Conservation (phyloP, 495 filamentous ascomycete species). For the Lophiostoma macrostomum region DNA sequence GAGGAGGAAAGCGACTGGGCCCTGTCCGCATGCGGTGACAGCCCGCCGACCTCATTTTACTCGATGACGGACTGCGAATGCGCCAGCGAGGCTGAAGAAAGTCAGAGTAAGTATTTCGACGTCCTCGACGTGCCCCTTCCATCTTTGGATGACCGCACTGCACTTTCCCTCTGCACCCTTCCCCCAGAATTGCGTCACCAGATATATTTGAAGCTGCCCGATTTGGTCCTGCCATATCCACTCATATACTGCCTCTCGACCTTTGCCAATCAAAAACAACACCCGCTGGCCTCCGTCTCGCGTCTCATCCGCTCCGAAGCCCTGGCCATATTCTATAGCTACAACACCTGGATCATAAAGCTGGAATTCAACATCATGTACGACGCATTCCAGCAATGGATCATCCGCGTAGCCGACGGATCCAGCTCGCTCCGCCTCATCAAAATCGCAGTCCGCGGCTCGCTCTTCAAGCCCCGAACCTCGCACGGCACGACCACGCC, state of each 20-base stretch:
- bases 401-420: slow-evolving; percentile 17
- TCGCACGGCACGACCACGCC: not conserved
- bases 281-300: slow-evolving; percentile 30
- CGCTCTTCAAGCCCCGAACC: slow-evolving; percentile 23
- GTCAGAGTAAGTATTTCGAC: not conserved
- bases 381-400: slow-evolving; percentile 32
- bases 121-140: not conserved
- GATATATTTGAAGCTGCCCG: slow-evolving; percentile 31
- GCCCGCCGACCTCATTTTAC: slow-evolving; percentile 2
- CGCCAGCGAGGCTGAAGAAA: slow-evolving; percentile 5
- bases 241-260: slow-evolving; percentile 36
- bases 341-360: slow-evolving; percentile 35
- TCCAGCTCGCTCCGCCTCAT: slow-evolving; percentile 18
- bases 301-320: slow-evolving; percentile 29
- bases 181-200: slow-evolving; percentile 32
- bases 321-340: slow-evolving; percentile 34
- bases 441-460: slow-evolving; percentile 19
- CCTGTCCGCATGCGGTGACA: not conserved
- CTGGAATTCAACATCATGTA: slow-evolving; percentile 34
- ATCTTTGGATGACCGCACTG: not conserved
- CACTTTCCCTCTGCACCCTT: slow-evolving; percentile 18
- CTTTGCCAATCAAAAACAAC: slow-evolving; percentile 28
- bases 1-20: slow-evolving; percentile 13
- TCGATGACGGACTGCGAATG: slow-evolving; percentile 3
- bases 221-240: slow-evolving; percentile 27